Conservation (phyloP, 2,329 filamentous ascomycete genomes). For the Colletotrichum sp. region DNA sequence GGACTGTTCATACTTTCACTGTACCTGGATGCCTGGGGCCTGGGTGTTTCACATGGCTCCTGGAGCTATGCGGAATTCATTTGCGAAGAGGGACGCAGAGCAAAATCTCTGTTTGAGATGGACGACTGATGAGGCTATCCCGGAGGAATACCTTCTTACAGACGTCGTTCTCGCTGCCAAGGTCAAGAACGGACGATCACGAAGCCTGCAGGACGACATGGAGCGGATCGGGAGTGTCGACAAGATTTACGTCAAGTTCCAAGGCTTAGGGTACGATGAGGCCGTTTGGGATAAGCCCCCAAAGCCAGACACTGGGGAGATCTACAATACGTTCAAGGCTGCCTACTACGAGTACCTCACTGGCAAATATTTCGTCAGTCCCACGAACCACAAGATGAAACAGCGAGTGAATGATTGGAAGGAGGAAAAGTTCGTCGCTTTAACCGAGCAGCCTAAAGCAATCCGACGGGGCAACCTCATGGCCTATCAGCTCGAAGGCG, state of each 20-base stretch:
- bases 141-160: constrained; percentile 82
- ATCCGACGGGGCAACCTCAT: constrained; percentile 84
- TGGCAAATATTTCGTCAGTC: constrained; percentile 71
- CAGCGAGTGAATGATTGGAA: constrained; percentile 74
- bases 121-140: constrained; percentile 79
- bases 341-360: constrained; percentile 89
- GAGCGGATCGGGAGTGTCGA: constrained; percentile 74
- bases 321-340: constrained; percentile 79
- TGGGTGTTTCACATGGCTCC: constrained; percentile 83
- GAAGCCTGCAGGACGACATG: constrained; percentile 64
- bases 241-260: constrained; percentile 85
- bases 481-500: constrained; percentile 89
- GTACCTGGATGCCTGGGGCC: constrained; percentile 84
- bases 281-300: constrained; percentile 89
- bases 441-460: constrained; percentile 74
- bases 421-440: constrained; percentile 68
- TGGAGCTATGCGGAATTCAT: constrained; percentile 71
- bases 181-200: constrained; percentile 46
- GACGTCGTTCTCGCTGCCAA: constrained; percentile 81
- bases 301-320: constrained; percentile 61
- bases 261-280: constrained; percentile 90
- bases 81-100: constrained; percentile 71
- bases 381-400: constrained; percentile 64
- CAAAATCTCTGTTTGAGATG: constrained; percentile 61
- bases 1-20: constrained; percentile 78